These are phyloP conservation scores for Ambrosiella xylebori DNA, from an alignment of 2,329 filamentous ascomycete species.

Conservation along the genomic window DNA sequence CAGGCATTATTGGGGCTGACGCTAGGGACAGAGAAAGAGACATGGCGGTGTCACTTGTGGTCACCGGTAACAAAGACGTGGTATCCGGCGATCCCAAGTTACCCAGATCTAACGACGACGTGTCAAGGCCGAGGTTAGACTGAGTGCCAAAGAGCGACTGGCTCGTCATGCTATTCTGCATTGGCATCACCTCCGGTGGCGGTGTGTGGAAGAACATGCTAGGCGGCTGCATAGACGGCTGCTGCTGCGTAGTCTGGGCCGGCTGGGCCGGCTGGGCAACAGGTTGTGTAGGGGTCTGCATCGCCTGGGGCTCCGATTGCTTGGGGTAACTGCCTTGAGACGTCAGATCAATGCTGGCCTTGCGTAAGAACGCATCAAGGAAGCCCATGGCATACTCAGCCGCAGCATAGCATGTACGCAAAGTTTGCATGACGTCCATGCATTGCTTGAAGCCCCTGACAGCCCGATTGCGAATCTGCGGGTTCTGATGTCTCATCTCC, in stretches of 20 bases:
- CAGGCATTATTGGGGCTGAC: background rate
- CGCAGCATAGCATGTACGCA: slow-evolving; percentile 78
- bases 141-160: slow-evolving; percentile 3
- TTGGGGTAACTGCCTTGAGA: slow-evolving; percentile 16
- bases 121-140: background rate
- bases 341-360: slow-evolving; percentile 60
- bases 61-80: background rate
- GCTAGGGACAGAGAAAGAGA: slow-evolving; percentile 1
- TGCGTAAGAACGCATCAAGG: slow-evolving; percentile 77
- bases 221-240: slow-evolving; percentile 2
- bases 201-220: slow-evolving; percentile 30
- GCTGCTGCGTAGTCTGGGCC: background rate
- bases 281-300: background rate
- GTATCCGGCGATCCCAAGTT: background rate
- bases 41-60: background rate
- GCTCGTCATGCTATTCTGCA: slow-evolving; percentile 13
- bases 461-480: slow-evolving; percentile 52
- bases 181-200: slow-evolving; percentile 33
- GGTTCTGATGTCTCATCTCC: slow-evolving; percentile 72
- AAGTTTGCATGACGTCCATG: slow-evolving; percentile 76
- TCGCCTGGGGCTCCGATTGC: too few species aligned
- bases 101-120: background rate
- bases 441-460: slow-evolving; percentile 75
- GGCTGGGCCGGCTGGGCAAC: background rate
- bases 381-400: slow-evolving; percentile 95